Conservation (phyloP, 208 protist species). For the Crithidia fasciculata region DNA sequence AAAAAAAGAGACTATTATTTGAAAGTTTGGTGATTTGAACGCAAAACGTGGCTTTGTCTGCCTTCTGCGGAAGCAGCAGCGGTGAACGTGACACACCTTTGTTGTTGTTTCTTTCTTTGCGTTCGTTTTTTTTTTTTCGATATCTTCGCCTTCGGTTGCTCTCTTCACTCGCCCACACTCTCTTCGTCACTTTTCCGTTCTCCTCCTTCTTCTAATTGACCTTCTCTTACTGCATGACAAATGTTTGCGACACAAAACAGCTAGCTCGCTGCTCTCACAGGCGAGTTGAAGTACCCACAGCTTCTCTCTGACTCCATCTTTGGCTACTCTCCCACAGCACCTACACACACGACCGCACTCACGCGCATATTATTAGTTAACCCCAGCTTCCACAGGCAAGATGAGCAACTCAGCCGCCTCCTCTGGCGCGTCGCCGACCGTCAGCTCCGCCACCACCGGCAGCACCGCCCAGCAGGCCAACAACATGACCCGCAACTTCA, state of each 20-base stretch:
- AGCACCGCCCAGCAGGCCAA: slow-evolving; percentile 51
- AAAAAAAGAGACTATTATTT: too few relatives aligned
- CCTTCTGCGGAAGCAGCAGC: too few relatives aligned
- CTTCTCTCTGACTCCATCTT: too few relatives aligned
- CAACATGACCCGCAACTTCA: slow-evolving; percentile 68
- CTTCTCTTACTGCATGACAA: background rate
- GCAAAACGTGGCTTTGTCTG: too few relatives aligned
- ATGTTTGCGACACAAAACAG: too few relatives aligned
- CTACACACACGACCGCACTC: too few relatives aligned
- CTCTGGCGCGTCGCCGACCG: slow-evolving; percentile 13
- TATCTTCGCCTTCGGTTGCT: too few relatives aligned
- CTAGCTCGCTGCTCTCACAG: too few relatives aligned
- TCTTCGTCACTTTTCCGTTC: background rate
- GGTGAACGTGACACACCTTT: background rate
- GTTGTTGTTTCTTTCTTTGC: slow-evolving; percentile 7
- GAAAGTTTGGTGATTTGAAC: too few relatives aligned
- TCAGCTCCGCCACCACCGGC: slow-evolving; percentile 27
- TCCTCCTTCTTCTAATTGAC: background rate
- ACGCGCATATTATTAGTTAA: too few relatives aligned
- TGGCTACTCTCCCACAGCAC: too few relatives aligned
- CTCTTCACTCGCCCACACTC: background rate
- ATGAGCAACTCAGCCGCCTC: slow-evolving; percentile 24
- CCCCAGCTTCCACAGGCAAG: background rate
- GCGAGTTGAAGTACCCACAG: too few relatives aligned
- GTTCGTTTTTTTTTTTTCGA: slow-evolving; percentile 29